Evolutionary conservation across 148 eudicot genomes (phyloP).

Genomic region (Polygonum maritimum): DNA sequence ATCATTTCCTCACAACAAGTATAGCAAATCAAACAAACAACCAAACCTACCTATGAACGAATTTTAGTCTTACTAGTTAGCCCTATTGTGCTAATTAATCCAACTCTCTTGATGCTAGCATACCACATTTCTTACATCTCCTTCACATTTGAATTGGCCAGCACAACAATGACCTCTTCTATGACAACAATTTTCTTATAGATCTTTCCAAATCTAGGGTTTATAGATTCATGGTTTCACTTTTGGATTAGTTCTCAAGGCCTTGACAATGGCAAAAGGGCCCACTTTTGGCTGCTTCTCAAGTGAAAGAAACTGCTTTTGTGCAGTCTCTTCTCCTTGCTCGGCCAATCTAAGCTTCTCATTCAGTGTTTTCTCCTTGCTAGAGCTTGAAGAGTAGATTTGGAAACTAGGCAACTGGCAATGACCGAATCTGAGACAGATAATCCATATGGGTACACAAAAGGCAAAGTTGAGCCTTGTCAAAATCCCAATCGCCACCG

Average conservation of each 20-base stretch:
- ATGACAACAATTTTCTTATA: slow-evolving; percentile 43
- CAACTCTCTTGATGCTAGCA: slow-evolving; percentile 53
- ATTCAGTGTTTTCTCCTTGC: slow-evolving; percentile 49
- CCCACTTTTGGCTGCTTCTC: slow-evolving; percentile 71
- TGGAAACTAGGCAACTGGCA: slow-evolving; percentile 17
- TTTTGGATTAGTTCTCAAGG: slow-evolving; percentile 75
- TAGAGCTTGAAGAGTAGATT: slow-evolving; percentile 31
- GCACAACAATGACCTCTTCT: slow-evolving; percentile 67
- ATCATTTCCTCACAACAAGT: too few relatives aligned
- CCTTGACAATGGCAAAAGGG: slow-evolving; percentile 79
- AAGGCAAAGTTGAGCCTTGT: slow-evolving; percentile 49
- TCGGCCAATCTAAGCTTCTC: slow-evolving; percentile 53
- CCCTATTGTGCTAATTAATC: too few relatives aligned
- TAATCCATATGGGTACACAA: slow-evolving; percentile 51
- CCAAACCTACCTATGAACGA: too few relatives aligned
- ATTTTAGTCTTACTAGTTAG: too few relatives aligned
- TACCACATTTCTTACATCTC: slow-evolving; percentile 61
- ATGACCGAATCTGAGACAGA: slow-evolving; percentile 24
- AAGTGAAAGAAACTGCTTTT: slow-evolving; percentile 43
- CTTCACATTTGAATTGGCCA: slow-evolving; percentile 78
- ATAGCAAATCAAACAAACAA: too few relatives aligned
- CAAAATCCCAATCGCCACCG: slow-evolving; percentile 48
- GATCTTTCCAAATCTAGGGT: slow-evolving; percentile 70
- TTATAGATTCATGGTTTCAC: slow-evolving; percentile 71
- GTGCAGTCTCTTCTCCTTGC: slow-evolving; percentile 49